These are phyloP conservation scores for Boletus pseudopeckii DNA, from an alignment of 768 basidiomycete species.

Conservation along the genomic window DNA sequence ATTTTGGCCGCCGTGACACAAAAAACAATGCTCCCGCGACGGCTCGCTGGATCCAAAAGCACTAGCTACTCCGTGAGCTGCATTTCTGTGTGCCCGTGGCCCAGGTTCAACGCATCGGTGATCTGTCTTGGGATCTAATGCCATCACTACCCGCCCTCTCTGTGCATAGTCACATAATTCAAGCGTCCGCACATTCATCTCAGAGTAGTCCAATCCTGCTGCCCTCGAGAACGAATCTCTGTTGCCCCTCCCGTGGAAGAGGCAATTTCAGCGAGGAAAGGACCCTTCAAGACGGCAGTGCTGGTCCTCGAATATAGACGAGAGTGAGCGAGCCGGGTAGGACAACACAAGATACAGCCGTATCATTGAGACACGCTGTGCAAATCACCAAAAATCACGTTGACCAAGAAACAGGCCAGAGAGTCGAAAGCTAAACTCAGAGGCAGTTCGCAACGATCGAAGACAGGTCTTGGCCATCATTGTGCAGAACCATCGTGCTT, in stretches of 20 bases:
- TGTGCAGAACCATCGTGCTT: neutral
- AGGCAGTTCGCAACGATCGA: constrained; percentile 11
- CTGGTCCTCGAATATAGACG: constrained; percentile 12
- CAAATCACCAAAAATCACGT: constrained; percentile 4
- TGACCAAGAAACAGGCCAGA: constrained; percentile 18
- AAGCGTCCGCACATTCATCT: constrained; percentile 10
- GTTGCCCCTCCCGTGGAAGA: constrained; percentile 43
- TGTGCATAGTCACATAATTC: constrained; percentile 21
- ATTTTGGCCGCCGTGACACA: neutral
- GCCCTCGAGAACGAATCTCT: constrained; percentile 60
- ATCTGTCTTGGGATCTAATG: neutral
- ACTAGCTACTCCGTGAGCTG: constrained; percentile 13
- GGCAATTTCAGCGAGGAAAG: constrained; percentile 37
- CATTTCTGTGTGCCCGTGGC: constrained; percentile 36
- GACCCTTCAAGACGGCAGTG: constrained; percentile 10
- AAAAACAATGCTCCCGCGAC: constrained; percentile 2
- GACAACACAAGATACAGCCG: constrained; percentile 5
- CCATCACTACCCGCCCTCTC: constrained; percentile 17
- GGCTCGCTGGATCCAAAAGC: constrained; percentile 32
- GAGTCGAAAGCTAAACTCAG: constrained; percentile 24
- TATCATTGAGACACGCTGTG: constrained; percentile 11
- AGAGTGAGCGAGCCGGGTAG: constrained; percentile 10
- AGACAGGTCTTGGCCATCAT: constrained; percentile 34
- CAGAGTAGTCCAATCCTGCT: constrained; percentile 28
- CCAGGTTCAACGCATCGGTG: constrained; percentile 24